Evolutionary conservation across 2,329 filamentous ascomycete species (phyloP), one percentile per base, ranked within the genome.

Genomic region (Trichophyton benhamiae): DNA sequence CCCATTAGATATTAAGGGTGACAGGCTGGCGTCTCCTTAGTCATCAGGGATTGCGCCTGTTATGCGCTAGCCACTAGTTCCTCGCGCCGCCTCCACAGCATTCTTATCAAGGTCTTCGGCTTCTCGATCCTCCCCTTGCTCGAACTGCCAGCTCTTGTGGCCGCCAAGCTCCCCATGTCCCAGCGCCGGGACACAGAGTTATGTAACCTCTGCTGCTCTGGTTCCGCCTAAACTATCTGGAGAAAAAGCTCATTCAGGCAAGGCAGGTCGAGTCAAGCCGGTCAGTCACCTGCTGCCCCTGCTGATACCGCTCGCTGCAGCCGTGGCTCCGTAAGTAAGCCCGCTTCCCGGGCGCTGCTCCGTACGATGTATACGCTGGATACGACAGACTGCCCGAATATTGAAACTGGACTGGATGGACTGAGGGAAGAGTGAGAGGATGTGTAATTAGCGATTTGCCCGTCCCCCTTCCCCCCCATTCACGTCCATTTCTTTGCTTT

Each of bases 391-490:
- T 55, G 27, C 17, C 33, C 46, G 15, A 36, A 36, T 55, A 55
- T 55, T 36, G 52, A 55, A 55, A 55, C 52, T 36, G 52, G 52
- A n/a, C 52, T 55, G 52, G 46, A 52, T 52, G 46, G 46, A 55
- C 52, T 55, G 52, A 53, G 22, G 27, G 41, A 44, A 17, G 41
- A 38, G 11, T 30, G 27, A 33, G 27, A 33, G 22, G 49, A 55
- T 55, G 52, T 55, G 52, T 55, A 55, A 55, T 55, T 55, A 55
- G 52, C 52, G 52, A 55, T 55, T 55, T 33, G 52, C 52, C 52
- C 52, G 13, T 36, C 52, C 52, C 33, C 33, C 33, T 38, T 38
- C 33, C 33, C 33, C 49, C 49, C 52, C 49, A 55, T 55, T 55
- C 49, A 55, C 41, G 38, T 25, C 25, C 36, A 27, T 58, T 20